A percentile compares a stretch with the other conserved stretches of the same genome.
Conservation (phyloP, 2,329 filamentous ascomycete species). For the Hypoxylon sp. region DNA sequence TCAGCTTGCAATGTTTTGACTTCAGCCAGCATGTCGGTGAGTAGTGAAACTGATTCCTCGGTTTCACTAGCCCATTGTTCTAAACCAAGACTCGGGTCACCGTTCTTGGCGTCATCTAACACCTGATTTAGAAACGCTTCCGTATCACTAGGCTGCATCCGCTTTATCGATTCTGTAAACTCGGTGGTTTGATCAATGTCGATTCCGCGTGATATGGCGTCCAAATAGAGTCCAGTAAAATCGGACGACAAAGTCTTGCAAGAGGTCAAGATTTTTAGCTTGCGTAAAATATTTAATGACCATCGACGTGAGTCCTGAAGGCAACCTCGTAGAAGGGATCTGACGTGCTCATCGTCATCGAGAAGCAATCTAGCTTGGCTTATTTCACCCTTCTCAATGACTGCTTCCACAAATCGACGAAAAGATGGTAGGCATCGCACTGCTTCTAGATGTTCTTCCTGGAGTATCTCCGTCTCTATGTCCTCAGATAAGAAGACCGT, state of each 20-base stretch:
- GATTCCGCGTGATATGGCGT: conserved; percentile 70
- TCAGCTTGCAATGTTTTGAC: conserved; percentile 62
- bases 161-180: conserved; percentile 70
- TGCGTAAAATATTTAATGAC: conserved; percentile 61
- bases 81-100: conserved; percentile 56
- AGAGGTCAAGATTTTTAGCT: conserved; percentile 61
- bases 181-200: conserved; percentile 64
- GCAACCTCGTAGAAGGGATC: conserved; percentile 55
- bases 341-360: conserved; percentile 70
- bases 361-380: conserved; percentile 66
- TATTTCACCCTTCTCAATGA: conserved; percentile 59
- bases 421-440: conserved; percentile 79
- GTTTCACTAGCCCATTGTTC: conserved; percentile 53
- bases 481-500: conserved; percentile 69
- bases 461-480: conserved; percentile 57
- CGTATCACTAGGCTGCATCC: conserved; percentile 67
- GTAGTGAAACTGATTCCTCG: conserved; percentile 50
- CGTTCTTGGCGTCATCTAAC: conserved; percentile 54
- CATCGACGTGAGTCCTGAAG: conserved; percentile 55
- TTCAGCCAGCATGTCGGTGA: conserved; percentile 60
- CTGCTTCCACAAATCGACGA: conserved; percentile 64
- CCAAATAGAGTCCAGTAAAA: conserved; percentile 72
- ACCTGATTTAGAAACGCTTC: conserved; percentile 60
- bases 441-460: conserved; percentile 74
- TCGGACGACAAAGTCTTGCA: conserved; percentile 49